A percentile compares a stretch with the other conserved stretches of the same genome.
These are phyloP conservation scores for Saccharomyces hybrid DNA, from an alignment of 1,139 yeast species.

Conservation along the genomic window DNA sequence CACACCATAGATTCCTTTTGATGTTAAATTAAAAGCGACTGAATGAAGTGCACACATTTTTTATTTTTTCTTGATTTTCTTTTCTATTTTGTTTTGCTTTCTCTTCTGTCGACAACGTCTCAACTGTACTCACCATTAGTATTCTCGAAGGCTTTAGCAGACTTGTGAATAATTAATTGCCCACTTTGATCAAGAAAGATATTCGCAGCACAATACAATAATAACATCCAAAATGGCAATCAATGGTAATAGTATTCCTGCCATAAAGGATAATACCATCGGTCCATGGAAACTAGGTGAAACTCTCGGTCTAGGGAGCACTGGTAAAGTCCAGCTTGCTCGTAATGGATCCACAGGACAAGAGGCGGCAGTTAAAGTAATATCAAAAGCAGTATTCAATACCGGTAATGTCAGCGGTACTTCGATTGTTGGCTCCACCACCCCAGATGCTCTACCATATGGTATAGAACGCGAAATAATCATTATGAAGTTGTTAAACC, in stretches of 20 bases:
- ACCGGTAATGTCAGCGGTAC: conserved; percentile 15
- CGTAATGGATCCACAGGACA: conserved; percentile 78
- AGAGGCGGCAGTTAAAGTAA: conserved; percentile 94
- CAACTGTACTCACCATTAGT: not conserved
- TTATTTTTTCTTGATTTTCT: not conserved
- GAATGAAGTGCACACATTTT: not conserved
- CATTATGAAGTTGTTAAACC: conserved; percentile 82
- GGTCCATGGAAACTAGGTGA: conserved; percentile 98
- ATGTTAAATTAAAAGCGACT: not conserved
- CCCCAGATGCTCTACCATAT: conserved; percentile 65
- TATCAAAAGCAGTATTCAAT: conserved; percentile 68
- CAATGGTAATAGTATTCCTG: conserved; percentile 13
- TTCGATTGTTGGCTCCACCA: conserved; percentile 36
- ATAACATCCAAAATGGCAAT: not conserved
- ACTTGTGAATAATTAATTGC: not conserved
- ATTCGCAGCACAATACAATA: not conserved
- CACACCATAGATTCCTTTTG: not conserved
- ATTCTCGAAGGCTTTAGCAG: not conserved
- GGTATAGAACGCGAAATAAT: conserved; percentile 97
- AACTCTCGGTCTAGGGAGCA: conserved; percentile 90
- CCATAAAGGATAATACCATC: conserved; percentile 38
- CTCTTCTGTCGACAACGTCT: not conserved
- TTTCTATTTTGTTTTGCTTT: not conserved
- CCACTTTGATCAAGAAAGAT: not conserved
- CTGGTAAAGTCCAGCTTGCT: conserved; percentile 90